phyloP scores from a whole-genome alignment of 2,329 filamentous ascomycete genomes.

The Colletotrichum neosansevieriae region DNA sequence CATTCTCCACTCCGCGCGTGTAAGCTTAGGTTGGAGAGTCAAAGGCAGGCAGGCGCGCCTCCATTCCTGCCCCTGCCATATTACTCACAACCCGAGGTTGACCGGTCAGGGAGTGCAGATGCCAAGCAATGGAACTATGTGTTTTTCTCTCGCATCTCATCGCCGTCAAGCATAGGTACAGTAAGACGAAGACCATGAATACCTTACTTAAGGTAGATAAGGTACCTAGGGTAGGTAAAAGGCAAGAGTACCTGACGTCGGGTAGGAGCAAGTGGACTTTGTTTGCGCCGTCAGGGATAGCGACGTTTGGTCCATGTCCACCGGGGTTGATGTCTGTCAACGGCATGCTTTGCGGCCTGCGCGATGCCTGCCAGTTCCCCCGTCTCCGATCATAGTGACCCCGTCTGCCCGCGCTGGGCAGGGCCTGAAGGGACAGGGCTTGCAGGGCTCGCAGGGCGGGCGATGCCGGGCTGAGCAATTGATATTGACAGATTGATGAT shows the following conservation, averaged over 20 bases:
- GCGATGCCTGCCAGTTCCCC: constrained; percentile 13
- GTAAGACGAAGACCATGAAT: too few relatives aligned
- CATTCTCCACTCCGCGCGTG: constrained; percentile 19
- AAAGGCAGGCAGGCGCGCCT: neutral
- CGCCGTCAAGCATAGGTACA: too few relatives aligned
- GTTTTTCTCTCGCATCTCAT: neutral
- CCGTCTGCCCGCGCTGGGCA: neutral
- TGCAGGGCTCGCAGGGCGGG: too few relatives aligned
- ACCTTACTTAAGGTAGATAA: too few relatives aligned
- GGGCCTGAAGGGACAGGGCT: too few relatives aligned
- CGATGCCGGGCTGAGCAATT: too few relatives aligned
- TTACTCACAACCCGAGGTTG: neutral
- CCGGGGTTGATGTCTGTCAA: neutral
- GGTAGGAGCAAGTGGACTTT: neutral
- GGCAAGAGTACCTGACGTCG: neutral
- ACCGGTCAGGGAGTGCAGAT: constrained; percentile 28
- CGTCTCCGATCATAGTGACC: constrained; percentile 8
- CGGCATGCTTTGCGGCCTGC: neutral
- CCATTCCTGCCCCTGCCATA: neutral
- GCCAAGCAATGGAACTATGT: constrained; percentile 5
- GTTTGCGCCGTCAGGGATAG: neutral
- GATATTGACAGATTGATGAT: too few relatives aligned
- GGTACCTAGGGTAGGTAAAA: neutral
- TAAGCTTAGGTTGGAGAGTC: neutral
- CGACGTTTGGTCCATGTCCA: neutral